Base-by-base conservation (phyloP, 768 basidiomycete species). In the Leccinum variicolor region DNA sequence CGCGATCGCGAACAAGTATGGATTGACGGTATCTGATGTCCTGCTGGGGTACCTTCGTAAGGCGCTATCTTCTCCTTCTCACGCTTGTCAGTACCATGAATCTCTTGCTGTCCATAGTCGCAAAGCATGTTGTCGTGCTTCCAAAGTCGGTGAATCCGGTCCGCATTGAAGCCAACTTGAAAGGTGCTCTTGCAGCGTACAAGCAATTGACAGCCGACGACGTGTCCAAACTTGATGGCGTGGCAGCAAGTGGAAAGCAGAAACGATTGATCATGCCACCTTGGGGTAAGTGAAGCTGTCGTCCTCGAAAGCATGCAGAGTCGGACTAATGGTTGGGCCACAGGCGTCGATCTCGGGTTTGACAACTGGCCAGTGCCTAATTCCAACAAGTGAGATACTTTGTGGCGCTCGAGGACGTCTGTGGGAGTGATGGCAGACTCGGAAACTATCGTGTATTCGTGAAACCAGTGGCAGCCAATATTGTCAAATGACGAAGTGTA, bases 61-160 rank as follows among this genome's bases (percentile, higher is more conserved):
- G 83, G 64, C 34, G 34, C 33, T 21, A 8, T 23, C 31, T 21
- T 0, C 4, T 46, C 43, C 34, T 51, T 60, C 57, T 17, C 55
- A 54, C 31, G 41, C 51, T 45, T 53, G 51, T 56, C 57, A 54
- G 49, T 45, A 25, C 50, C 55, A 55, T 21, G 23, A 53, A 11
- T 43, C 46, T 10, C 34, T 55, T 34, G 19, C 45, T 26, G 41
- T 54, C 14, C 58, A 63, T 52, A 86, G 86, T 89, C 53, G 77
- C 80, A 13, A 87, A 89, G 66, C 83, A 79, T 36, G 76, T 84
- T 45, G 79, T 90, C 36, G 77, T 81, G 28, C 80, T 95, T 34
- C 84, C 92, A 2, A 93, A 92, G 74, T 90, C 89, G 6, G 87
- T 93, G 36, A 93, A 81, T 1, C 81, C 83, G 28, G 69, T 78